A percentile compares a stretch with the other conserved stretches of the same genome.
Conservation (phyloP, 139 green algal genomes). For the Chlorella sp. region DNA sequence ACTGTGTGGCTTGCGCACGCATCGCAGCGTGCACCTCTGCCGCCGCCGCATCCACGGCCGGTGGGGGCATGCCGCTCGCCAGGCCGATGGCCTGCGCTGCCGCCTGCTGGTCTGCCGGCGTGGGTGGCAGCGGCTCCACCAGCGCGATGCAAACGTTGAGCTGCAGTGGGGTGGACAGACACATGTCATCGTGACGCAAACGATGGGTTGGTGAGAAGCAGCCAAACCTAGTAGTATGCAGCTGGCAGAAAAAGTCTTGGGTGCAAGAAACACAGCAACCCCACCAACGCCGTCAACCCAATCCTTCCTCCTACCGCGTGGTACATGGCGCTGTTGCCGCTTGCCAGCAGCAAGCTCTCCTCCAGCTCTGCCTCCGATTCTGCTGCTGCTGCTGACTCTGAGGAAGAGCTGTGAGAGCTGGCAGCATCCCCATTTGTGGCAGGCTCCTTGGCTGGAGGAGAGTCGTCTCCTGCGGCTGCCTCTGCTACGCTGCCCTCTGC, state of each 20-base stretch:
- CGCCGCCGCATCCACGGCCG: conserved; percentile 12
- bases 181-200: no score
- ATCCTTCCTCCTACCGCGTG: conserved; percentile 49
- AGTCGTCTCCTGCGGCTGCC: neutral
- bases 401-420: neutral
- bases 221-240: no score
- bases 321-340: conserved; percentile 11
- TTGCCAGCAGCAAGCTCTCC: neutral
- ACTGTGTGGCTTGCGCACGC: conserved; percentile 44
- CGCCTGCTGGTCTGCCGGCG: conserved; percentile 27
- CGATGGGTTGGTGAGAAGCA: no score
- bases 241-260: no score
- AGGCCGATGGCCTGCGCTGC: conserved; percentile 19
- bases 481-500: conserved; percentile 26
- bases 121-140: conserved; percentile 74
- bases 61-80: neutral
- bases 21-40: conserved; percentile 33
- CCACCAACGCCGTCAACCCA: no score
- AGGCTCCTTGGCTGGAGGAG: neutral
- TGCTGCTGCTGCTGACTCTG: neutral
- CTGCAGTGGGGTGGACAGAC: no score
- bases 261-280: no score
- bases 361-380: neutral
- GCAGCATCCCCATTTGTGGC: neutral
- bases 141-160: conserved; percentile 87